Evolutionary conservation across 257 asterid species (phyloP).

Genomic region (Solanum pennellii): DNA sequence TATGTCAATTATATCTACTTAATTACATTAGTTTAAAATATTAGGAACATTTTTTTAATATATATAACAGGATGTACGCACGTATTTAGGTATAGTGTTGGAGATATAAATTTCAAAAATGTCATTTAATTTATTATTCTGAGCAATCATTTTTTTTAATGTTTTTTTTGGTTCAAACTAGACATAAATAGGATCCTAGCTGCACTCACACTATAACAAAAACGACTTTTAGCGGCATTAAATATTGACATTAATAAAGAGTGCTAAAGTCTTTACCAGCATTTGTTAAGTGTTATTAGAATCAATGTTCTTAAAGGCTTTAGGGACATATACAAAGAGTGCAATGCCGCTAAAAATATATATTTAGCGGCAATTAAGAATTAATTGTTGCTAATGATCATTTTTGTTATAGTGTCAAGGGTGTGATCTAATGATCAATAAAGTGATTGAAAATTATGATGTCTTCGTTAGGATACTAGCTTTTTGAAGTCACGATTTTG

Average conservation of each 20-base stretch:
- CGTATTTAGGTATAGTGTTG: background rate
- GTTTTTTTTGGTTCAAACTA: background rate
- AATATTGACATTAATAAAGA: no score
- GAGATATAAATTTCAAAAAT: background rate
- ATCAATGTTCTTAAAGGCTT: no score
- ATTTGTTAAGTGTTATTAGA: no score
- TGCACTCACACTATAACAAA: no score
- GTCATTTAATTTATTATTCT: background rate
- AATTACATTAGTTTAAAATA: background rate
- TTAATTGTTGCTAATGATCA: no score
- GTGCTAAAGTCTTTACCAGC: no score
- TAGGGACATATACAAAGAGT: no score
- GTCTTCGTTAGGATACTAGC: background rate
- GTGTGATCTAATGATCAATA: background rate
- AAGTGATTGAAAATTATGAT: background rate
- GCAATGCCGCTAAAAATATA: no score
- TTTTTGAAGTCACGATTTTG: background rate
- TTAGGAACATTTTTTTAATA: no score
- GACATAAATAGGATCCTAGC: background rate
- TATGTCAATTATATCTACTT: background rate
- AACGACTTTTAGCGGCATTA: no score
- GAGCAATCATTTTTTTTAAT: background rate
- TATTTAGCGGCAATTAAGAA: no score
- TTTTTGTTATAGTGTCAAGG: background rate
- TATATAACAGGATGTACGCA: background rate